Base-by-base conservation (phyloP, 192 early-diverging fungal genomes). In the Entomortierella parvispora region DNA sequence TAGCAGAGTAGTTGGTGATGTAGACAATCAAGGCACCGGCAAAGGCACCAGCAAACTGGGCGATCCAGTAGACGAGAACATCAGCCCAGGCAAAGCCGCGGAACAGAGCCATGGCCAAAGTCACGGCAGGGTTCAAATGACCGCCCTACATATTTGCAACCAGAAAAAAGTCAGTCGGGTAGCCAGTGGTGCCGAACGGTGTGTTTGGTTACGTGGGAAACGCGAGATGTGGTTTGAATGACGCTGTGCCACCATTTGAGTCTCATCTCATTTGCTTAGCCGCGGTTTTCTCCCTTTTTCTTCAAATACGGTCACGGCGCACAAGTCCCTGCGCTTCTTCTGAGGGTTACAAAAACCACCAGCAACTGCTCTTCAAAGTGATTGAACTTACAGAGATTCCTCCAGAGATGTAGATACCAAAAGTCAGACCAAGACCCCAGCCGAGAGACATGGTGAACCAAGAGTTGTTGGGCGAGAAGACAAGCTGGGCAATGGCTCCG, bases 41-140 rank as follows among this genome's bases (percentile, higher is more conserved):
- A 56, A 94, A 92, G 5, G 91, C 93, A 55, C 93, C 93, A 14
- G 88, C 62, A 50, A 88, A 53, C 83, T 94, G 93, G 26, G 91
- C 78, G 15, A 87, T 42, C 34, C 87, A 88, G 80, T 88, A 93
- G 31, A 82, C 64, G 2, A 86, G 83, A 11, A 93, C 86, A 75
- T 93, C 91, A 48, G 84, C 71, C 81, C 87, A 90, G 22, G 90
- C 80, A 68, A 94, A 92, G 55, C 87, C 86, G 42, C 89, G 86
- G 76, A 88, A 89, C 10, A 87, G 62, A 14, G 87, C 90, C 57
- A 89, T 82, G 7, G 89, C 81, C 33, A 93, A 77, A 5, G 91
- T 89, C 44, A 94, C 89, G 1, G 91, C 91, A 23, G 93, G 93
- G 81, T 94, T 94, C 56, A 94, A 59, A 69, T 94, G 93, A 18